Evolutionary conservation across 169 alveolate genomes (phyloP), one percentile per base, ranked within the genome.

Genomic region (Cystoisospora suis): DNA sequence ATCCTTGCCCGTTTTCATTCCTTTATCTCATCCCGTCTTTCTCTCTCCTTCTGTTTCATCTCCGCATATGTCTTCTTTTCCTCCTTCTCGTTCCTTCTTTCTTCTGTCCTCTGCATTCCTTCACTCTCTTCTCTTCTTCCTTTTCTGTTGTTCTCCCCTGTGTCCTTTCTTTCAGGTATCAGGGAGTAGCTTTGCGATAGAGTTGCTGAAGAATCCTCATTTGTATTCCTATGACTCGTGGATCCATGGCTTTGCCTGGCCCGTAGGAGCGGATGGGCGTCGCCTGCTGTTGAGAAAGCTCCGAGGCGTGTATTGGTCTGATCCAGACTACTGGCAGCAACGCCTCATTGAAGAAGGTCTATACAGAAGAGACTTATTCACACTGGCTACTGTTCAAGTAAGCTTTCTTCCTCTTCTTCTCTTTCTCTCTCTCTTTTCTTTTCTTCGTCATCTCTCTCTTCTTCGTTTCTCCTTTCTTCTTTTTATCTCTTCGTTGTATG

Each of bases 241-340:
- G 94, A 77, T 32, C 46, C 65, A 80, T 59, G 92, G 92, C 9
- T 23, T 75, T 40, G 90, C 90, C 15, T 81, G 90, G 90, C 94
- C 91, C 7, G 90, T 91, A 29, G 94, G 94, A 2, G 94, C 94
- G 29, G 94, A 91, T 34, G 91, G 94, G 5, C 94, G 94, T 69
- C 91, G 94, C 44, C 86, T 91, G 61, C 70, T 91, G 49, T 70
- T 91, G 58, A 86, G 94, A 29, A 91, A 91, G 46, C 94, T 91
- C 2, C 89, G 94, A 15, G 91, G 91, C 23, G 92, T 91, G 27
- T 87, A 56, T 56, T 91, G 91, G 90, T 81, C 94, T 7, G 83
- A 91, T 42, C 90, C 94, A 38, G 92, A 91, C 61, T 72, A 87
- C 81, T 91, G 94, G 94, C 94, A 91, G 90, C 87, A 89, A 34